Evolutionary conservation across 495 filamentous ascomycete genomes (phyloP), one percentile per base, ranked within the genome.

Genomic region (Penicillium ochrochloron): DNA sequence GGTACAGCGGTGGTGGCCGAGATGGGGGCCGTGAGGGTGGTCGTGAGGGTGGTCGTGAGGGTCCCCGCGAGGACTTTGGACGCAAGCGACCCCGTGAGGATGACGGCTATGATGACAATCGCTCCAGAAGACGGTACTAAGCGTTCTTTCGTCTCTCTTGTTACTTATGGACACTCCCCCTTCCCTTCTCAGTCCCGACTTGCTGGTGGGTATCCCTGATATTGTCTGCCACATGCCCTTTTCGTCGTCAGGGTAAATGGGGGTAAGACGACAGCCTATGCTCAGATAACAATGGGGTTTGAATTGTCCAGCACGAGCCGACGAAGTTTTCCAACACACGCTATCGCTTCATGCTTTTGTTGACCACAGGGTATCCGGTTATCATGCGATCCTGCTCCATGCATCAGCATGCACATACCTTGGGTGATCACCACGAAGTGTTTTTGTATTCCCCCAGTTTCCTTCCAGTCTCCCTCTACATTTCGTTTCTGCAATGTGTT

Each of bases 111-210:
- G 90, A 94, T 68, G 91, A 95, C 75, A 87, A 90, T 41, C 86
- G 92, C 60, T 90, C 88, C 72, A 85, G 92, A 70, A 86, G 90
- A 75, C 88, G 91, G 70, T 93, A 94, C 80, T 93, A 82, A 80
- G 59, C 59, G 25, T 58, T 63, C 31, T 33, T 21, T 3, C 7
- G 27, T 57, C 64, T 53, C 73, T 76, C 75, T 69, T 61, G 65
- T 70, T 62, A 48, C 39, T 62, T 51, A 66, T 52, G 60, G 66
- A 61, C 57, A 50, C 46, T 67, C 41, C 52, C 64, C 66, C 63
- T 67, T 50, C 60, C 62, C 63, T 69, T 67, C 62, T 69, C 66
- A 60, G 59, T 62, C 41, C 67, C 68, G 73, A 75, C 80, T 78
- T 81, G 76, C 76, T 78, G 79, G 82, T 85, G 80, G 81, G 80